Base-by-base conservation (phyloP, 2,329 filamentous ascomycete genomes). In the Cryoendolithus antarcticus region DNA sequence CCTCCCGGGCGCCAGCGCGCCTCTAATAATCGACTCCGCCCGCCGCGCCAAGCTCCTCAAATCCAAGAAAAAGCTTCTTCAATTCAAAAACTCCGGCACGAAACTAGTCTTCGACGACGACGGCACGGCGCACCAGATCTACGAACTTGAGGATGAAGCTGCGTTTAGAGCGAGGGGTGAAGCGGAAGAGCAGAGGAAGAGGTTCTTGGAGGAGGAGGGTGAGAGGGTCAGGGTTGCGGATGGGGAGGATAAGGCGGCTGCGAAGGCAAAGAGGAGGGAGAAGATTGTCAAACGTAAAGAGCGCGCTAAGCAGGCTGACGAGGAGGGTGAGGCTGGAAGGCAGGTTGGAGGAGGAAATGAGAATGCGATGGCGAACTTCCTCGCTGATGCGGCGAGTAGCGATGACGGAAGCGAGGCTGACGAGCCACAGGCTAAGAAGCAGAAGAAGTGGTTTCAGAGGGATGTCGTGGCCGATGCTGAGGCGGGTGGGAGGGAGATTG, bases 41-140 rank as follows among this genome's bases (percentile, higher is more conserved):
- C 85, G 91, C 19, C 80, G 86, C 49, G 89, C 94, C 64, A 96
- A 95, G 66, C 74, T 94, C n/a, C 74, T 96, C 48, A 82, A 82
- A 55, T 93, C 84, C 12, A 96, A 95, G 71, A 86, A 93, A 65
- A 85, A 93, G 64, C 83, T 93, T 62, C 73, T 86, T 55, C 91
- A 93, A 58, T 83, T 85, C 68, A 93, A 86, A 68, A 84, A 86
- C 56, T 82, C 81, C 56, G 82, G 85, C 9, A 80, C 75, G 31
- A 93, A 91, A 58, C 66, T 95, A 6, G 72, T 95, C 4, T 98
- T 89, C 59, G 89, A 96, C 62, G 88, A 94, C 35, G 86, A 95
- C 27, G 89, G 88, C 50, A 79, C 82, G 45, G 71, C 86, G 3
- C 86, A 91, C 59, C 75, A 83, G 46, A 61, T 93, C 10, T 95